Evolutionary conservation across 768 basidiomycete species (phyloP).

Genomic region (Mycena capillaripes): DNA sequence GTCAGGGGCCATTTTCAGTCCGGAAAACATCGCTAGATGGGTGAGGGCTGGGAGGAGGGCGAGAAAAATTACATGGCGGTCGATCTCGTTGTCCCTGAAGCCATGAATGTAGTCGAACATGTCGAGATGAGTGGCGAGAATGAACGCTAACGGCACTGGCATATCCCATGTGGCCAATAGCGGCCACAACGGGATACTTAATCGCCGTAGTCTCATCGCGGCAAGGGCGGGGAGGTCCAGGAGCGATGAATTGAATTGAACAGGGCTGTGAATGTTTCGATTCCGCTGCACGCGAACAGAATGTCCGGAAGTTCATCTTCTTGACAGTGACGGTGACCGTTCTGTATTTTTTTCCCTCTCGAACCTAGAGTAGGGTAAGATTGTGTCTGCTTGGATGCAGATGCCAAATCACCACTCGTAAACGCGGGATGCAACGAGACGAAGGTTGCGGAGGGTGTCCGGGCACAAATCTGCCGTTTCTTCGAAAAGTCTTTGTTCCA

Average conservation of each 20-base stretch:
- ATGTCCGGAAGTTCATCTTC: not conserved
- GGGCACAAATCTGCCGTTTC: too few relatives aligned
- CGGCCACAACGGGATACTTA: not conserved
- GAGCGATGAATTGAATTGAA: not conserved
- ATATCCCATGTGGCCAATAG: not conserved
- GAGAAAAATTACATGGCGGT: not conserved
- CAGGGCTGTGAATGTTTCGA: not conserved
- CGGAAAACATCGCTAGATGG: not conserved
- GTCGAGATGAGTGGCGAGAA: not conserved
- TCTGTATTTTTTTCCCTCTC: not conserved
- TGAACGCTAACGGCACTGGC: too few relatives aligned
- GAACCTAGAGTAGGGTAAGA: too few relatives aligned
- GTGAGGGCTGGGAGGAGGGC: not conserved
- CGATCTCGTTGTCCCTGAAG: not conserved
- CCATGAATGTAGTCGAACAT: not conserved
- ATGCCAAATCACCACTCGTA: too few relatives aligned
- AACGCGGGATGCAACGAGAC: too few relatives aligned
- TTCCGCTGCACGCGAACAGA: not conserved
- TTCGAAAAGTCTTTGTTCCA: too few relatives aligned
- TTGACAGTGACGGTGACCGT: not conserved
- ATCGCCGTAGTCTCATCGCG: not conserved
- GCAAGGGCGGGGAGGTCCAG: not conserved
- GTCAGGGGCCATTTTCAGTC: not conserved
- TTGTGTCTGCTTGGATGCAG: too few relatives aligned
- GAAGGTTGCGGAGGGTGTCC: too few relatives aligned